These are phyloP conservation scores for Purpureocillium lavendulum DNA, from an alignment of 2,329 filamentous ascomycete species.

Conservation along the genomic window DNA sequence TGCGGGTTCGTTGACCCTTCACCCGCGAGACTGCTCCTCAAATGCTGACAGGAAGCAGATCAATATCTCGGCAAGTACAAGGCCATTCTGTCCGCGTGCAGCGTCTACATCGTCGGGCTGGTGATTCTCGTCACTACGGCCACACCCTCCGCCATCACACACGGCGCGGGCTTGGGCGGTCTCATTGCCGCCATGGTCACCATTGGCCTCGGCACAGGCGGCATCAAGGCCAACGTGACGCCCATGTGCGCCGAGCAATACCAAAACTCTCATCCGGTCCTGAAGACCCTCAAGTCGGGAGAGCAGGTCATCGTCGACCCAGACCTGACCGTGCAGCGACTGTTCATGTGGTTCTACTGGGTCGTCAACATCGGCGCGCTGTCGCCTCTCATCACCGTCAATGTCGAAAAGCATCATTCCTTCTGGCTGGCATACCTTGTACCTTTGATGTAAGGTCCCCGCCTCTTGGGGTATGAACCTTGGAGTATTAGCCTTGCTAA, in stretches of 20 bases:
- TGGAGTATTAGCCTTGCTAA: no score
- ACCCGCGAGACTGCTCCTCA: no score
- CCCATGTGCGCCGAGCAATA: slow-evolving; percentile 6
- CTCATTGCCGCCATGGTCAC: slow-evolving; percentile 5
- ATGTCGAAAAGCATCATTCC: slow-evolving; percentile 7
- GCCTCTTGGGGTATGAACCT: no score
- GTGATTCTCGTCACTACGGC: no score
- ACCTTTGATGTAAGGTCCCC: not conserved
- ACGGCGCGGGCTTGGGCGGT: no score
- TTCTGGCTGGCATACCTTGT: slow-evolving; percentile 7
- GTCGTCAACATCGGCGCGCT: slow-evolving; percentile 8
- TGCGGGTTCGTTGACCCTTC: no score
- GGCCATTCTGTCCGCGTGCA: no score
- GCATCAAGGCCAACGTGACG: slow-evolving; percentile 8
- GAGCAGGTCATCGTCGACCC: slow-evolving; percentile 8
- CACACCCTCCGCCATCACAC: no score
- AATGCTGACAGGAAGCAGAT: no score
- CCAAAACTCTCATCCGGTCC: slow-evolving; percentile 3
- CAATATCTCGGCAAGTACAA: no score
- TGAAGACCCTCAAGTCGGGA: slow-evolving; percentile 8
- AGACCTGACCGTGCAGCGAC: slow-evolving; percentile 5
- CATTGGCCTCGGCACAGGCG: slow-evolving; percentile 5
- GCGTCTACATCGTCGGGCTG: no score
- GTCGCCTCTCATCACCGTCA: slow-evolving; percentile 5
- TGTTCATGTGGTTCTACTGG: slow-evolving; percentile 7